Percentiles rank a stretch among this genome's conserved stretches.
These are phyloP conservation scores for Saccharomycopsis hybrid DNA, from an alignment of 1,139 yeast genomes.

Conservation along the genomic window DNA sequence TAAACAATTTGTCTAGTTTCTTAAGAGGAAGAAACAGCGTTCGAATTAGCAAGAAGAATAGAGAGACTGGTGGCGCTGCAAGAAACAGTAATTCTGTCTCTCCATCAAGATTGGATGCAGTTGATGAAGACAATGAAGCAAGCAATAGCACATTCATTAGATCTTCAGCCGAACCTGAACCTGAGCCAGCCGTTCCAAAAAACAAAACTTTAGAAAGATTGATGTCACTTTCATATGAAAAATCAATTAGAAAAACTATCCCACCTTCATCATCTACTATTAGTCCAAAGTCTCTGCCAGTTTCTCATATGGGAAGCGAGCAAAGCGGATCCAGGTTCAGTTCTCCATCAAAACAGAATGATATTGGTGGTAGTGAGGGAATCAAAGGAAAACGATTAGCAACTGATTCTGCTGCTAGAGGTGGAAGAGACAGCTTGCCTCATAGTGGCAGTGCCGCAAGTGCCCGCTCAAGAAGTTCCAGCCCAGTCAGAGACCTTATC, in stretches of 20 bases:
- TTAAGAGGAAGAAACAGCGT: constrained; percentile 9
- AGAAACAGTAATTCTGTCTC: neutral
- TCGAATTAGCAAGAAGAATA: neutral
- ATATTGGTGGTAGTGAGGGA: no score
- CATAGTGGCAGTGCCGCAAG: neutral
- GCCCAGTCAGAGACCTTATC: constrained; percentile 18
- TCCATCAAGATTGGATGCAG: neutral
- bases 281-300: neutral
- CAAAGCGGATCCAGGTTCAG: neutral
- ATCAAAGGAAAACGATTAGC: neutral
- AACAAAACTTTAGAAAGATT: constrained; percentile 5
- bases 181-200: neutral
- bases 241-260: neutral
- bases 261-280: neutral
- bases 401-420: neutral
- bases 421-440: neutral
- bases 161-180: neutral
- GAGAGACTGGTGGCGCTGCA: neutral
- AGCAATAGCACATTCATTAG: no score
- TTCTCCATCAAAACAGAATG: neutral
- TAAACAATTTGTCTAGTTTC: constrained; percentile 14
- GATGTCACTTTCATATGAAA: neutral
- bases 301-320: neutral
- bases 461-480: constrained; percentile 7
- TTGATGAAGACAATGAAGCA: no score